A percentile compares a stretch with the other conserved stretches of the same genome.
phyloP scores from a whole-genome alignment of 176 grass and related monocot genomes.

The Ensete glaucum region DNA sequence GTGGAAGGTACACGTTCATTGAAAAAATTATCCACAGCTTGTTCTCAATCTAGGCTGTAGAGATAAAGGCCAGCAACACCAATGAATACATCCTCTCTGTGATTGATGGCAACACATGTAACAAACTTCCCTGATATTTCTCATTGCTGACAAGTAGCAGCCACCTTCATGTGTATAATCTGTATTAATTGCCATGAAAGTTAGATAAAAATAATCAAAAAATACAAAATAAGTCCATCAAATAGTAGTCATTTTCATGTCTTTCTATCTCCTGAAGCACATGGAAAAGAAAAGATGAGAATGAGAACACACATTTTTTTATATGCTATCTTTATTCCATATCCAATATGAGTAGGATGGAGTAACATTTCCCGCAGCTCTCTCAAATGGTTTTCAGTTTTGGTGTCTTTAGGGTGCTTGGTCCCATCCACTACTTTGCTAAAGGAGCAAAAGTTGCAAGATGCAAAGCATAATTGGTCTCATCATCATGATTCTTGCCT shows the following conservation, averaged over 20 bases:
- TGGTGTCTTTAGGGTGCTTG: not conserved
- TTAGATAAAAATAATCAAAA: not conserved
- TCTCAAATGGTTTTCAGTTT: slow-evolving; percentile 6
- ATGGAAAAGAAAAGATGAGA: slow-evolving; percentile 7
- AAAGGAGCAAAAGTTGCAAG: slow-evolving; percentile 9
- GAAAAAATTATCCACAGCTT: not conserved
- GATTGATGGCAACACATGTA: too few relatives aligned
- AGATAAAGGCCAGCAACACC: too few relatives aligned
- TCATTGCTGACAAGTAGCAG: not conserved
- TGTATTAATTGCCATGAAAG: not conserved
- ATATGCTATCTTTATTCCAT: slow-evolving; percentile 9
- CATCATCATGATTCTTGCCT: not conserved
- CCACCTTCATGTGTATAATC: not conserved
- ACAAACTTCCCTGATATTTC: not conserved
- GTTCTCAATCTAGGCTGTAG: too few relatives aligned
- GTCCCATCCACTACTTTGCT: slow-evolving; percentile 8
- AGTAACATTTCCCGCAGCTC: slow-evolving; percentile 1
- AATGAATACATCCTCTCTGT: too few relatives aligned
- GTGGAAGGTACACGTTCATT: not conserved
- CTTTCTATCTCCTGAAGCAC: slow-evolving; percentile 1
- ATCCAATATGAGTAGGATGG: slow-evolving; percentile 1
- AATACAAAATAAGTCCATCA: not conserved
- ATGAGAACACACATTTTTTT: not conserved
- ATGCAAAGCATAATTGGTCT: slow-evolving; percentile 3
- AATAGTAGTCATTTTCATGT: not conserved